Percentiles rank a stretch among this genome's conserved stretches.
These are phyloP conservation scores for Cladosporium sphaerospermum DNA, from an alignment of 2,329 filamentous ascomycete species.

Conservation along the genomic window DNA sequence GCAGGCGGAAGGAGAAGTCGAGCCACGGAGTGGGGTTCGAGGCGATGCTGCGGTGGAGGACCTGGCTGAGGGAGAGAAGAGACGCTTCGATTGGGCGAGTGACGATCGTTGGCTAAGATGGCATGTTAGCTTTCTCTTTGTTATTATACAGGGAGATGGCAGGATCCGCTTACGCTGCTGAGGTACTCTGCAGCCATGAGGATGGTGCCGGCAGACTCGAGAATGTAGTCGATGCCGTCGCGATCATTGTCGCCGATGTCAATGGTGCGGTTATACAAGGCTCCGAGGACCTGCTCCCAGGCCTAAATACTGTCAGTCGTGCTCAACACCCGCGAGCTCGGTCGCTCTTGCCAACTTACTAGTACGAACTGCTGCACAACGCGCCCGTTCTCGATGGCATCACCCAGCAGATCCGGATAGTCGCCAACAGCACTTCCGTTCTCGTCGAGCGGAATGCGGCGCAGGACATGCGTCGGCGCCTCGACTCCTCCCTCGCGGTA, in stretches of 20 bases:
- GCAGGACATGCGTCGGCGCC: neutral
- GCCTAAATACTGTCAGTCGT: conserved; percentile 18
- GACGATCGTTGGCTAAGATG: conserved; percentile 30
- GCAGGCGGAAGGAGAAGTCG: conserved; percentile 40
- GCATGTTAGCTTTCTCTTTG: neutral
- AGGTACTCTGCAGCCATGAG: conserved; percentile 44
- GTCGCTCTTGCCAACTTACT: conserved; percentile 4
- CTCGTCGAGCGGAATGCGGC: conserved; percentile 16
- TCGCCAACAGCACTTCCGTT: conserved; percentile 13
- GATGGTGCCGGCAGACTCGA: conserved; percentile 37
- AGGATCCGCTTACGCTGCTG: conserved; percentile 29
- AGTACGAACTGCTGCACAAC: conserved; percentile 14
- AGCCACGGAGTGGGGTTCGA: conserved; percentile 41
- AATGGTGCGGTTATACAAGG: conserved; percentile 41
- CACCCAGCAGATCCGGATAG: conserved; percentile 11
- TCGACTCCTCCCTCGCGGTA: neutral
- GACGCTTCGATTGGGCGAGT: conserved; percentile 42
- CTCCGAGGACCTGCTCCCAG: conserved; percentile 41
- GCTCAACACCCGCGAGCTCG: conserved; percentile 6
- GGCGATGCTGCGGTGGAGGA: conserved; percentile 41
- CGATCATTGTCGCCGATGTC: conserved; percentile 35
- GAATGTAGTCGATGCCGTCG: conserved; percentile 32
- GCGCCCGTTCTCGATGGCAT: conserved; percentile 21
- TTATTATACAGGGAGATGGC: neutral
- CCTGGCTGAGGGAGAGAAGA: conserved; percentile 42